Evolutionary conservation across 345 rosid species (phyloP), one percentile per base, ranked within the genome.

Genomic region (Lepidium didymum): DNA sequence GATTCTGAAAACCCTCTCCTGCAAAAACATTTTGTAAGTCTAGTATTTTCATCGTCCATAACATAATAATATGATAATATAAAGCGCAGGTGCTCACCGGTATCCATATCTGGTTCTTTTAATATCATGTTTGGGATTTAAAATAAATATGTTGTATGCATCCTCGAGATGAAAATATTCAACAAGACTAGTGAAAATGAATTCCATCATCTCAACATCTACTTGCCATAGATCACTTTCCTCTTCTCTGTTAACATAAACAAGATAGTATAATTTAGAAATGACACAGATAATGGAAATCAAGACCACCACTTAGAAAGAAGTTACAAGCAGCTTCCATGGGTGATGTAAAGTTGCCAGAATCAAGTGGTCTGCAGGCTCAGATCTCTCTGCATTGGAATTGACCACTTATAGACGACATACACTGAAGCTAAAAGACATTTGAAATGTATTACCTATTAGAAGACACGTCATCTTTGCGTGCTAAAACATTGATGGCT

Each of bases 1-100:
- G 91, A 84, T 52, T 83, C 90, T 4, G 97, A 90, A 68, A 93
- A 86, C 47, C 98, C 96, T 80, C 96, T 85, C 94, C 97, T 90
- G 86, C 81, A 80, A 77, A 79, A 61, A 42, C 45, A 40, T 38
- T 75, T 21, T 14, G 18, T 68, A 55, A 75, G 74, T 75, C 69
- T 14, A 43, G 69, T n/a, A 55, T 62, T 12, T 62, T 68, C 25
- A 10, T 34, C 34, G 13, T n/a, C 35, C 19, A 5, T 19, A 33
- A 36, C 45, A 62, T 10, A 31, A 29, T 19, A 47, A 75, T 8
- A 40, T 38, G 50, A 68, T 36, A 51, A 29, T n/a, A 50, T 49
- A 56, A 57, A 49, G 29, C 36, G 33, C 8, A 74, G 58, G 49
- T 27, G 27, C 87, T 56, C 62, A 94, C 97, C 96, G 77, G 81